Evolutionary conservation across 495 filamentous ascomycete genomes (phyloP), one percentile per base, ranked within the genome.

Genomic region (Aspergillus sclerotiicarbonarius): DNA sequence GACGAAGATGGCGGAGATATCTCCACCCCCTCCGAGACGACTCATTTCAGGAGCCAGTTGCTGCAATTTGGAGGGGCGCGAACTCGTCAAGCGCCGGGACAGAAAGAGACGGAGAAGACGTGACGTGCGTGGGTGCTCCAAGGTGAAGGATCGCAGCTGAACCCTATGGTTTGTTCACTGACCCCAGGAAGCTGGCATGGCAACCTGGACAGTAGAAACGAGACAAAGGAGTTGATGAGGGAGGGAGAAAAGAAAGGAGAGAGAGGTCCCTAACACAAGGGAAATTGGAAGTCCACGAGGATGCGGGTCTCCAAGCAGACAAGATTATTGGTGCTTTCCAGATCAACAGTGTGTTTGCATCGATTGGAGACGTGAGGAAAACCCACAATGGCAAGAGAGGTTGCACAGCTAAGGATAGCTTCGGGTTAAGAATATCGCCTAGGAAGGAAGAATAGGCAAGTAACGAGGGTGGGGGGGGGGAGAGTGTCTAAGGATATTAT

Each of bases 1-100:
- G 56, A 98, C 85, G 67, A 96, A 97, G 33, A 98, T 89, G n/a
- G 88, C 89, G 57, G 77, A 82, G 9, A 82, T 58, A 52, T 83
- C 77, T 16, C 77, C 70, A 44, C 62, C 67, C 46, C 60, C 67
- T 52, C 67, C 70, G 18, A 66, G 54, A 46, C 62, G 62, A 25
- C 48, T 62, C 73, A 77, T 78, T 1, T 29, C 68, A 44, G 32
- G 21, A 9, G 43, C 51, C 49, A 19, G 41, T 9, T 37, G 41
- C 54, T 54, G 29, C 10, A 13, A 31, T 51, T 3, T 35, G 32
- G n/a, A 9, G 43, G 13, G 32, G 29, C 32, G 52, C 13, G 20
- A 19, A 9, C n/a, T 20, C 46, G 51, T 5, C 3, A 15, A 41
- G 32, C 9, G 1, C 19, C 20, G 32, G 21, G 25, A 16, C 0